These are phyloP conservation scores for Sphenostylis stenocarpa DNA, from an alignment of 306 rosid species.

Conservation along the genomic window DNA sequence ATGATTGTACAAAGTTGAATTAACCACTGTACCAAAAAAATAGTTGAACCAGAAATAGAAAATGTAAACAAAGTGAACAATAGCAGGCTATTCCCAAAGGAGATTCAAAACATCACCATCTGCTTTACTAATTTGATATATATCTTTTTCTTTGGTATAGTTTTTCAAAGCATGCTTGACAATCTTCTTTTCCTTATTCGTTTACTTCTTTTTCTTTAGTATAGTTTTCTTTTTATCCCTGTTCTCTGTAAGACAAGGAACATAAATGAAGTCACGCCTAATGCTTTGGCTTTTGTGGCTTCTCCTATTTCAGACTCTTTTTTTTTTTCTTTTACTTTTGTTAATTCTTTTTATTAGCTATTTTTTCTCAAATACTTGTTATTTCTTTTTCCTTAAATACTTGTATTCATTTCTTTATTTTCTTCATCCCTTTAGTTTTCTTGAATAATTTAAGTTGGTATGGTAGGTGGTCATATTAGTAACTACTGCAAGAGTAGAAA, in stretches of 20 bases:
- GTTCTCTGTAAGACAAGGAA: not conserved
- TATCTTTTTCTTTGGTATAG: constrained; percentile 27
- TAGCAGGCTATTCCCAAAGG: constrained; percentile 22
- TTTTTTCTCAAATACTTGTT: not conserved
- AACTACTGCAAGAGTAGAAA: constrained; percentile 9
- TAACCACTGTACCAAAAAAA: not conserved
- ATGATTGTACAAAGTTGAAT: constrained; percentile 14
- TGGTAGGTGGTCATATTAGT: constrained; percentile 28
- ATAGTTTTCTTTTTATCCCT: constrained; percentile 22
- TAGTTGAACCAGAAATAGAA: not conserved
- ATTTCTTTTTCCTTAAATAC: not conserved
- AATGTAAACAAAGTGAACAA: constrained; percentile 22
- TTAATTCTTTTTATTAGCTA: not conserved
- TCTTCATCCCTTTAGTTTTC: not conserved
- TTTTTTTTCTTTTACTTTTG: not conserved
- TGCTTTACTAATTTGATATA: constrained; percentile 5
- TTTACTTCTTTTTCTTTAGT: constrained; percentile 25
- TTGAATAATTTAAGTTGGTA: constrained; percentile 23
- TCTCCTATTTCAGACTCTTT: not conserved
- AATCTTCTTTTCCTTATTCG: constrained; percentile 29
- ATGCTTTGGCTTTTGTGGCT: constrained; percentile 34
- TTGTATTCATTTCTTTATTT: not conserved
- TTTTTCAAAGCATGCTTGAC: constrained; percentile 36
- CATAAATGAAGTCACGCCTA: constrained; percentile 5
- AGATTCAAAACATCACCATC: constrained; percentile 31